These are phyloP conservation scores for Lignosus rhinocerotis DNA, from an alignment of 1,284 basidiomycete species.

Conservation along the genomic window DNA sequence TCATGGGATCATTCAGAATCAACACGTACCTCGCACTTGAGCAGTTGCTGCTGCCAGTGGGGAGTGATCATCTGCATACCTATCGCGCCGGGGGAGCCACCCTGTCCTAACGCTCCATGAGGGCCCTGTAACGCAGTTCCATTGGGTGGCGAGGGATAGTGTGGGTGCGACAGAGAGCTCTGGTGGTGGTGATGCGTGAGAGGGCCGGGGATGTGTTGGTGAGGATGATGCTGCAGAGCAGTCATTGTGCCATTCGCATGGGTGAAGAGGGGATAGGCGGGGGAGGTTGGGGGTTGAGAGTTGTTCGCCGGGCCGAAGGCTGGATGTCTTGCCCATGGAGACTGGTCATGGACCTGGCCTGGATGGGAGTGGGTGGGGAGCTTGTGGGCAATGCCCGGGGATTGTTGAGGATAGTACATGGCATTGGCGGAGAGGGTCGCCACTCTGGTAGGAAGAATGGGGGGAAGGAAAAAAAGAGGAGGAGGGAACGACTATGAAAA, in stretches of 20 bases:
- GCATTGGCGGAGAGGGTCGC: slow-evolving; percentile 41
- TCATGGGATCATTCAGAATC: not conserved
- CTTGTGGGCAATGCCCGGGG: slow-evolving; percentile 75
- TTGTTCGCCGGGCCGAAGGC: slow-evolving; percentile 59
- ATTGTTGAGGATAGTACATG: slow-evolving; percentile 82
- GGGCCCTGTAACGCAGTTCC: slow-evolving; percentile 48
- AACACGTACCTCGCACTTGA: slow-evolving; percentile 73
- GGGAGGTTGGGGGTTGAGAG: slow-evolving; percentile 64
- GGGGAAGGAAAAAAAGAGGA: slow-evolving; percentile 5
- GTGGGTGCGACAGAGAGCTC: slow-evolving; percentile 60
- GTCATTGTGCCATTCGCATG: slow-evolving; percentile 56
- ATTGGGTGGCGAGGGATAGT: slow-evolving; percentile 69
- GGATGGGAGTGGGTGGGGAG: slow-evolving; percentile 53
- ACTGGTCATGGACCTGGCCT: slow-evolving; percentile 56
- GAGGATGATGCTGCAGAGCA: slow-evolving; percentile 58
- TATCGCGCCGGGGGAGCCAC: slow-evolving; percentile 61
- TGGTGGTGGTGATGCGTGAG: slow-evolving; percentile 68
- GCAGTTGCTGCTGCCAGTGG: slow-evolving; percentile 80
- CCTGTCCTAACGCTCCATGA: slow-evolving; percentile 54
- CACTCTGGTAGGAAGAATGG: slow-evolving; percentile 19
- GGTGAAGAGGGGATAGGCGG: slow-evolving; percentile 70
- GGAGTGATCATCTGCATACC: slow-evolving; percentile 62
- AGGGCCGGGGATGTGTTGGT: slow-evolving; percentile 43
- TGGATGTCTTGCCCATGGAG: slow-evolving; percentile 64
- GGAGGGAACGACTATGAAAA: slow-evolving; percentile 22